Evolutionary conservation across 768 basidiomycete genomes (phyloP).

Genomic region (Termitomyces sp.): DNA sequence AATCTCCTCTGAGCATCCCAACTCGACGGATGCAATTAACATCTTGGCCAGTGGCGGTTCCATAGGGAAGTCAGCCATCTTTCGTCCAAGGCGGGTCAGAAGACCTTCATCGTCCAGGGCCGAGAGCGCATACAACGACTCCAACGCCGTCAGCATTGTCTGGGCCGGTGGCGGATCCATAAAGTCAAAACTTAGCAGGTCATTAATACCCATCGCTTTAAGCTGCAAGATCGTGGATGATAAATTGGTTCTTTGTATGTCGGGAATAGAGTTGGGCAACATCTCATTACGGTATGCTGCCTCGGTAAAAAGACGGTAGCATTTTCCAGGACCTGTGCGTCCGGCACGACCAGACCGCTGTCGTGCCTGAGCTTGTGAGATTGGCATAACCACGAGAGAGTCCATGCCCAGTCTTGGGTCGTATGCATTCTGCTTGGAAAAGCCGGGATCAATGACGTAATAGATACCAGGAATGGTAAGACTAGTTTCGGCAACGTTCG

Average conservation of each 20-base stretch:
- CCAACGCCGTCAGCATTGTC: constrained; percentile 94
- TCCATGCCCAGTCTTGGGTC: constrained; percentile 98
- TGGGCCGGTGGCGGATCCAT: constrained; percentile 99
- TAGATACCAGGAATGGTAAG: constrained; percentile 98
- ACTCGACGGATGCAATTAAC: constrained; percentile 95
- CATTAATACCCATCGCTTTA: constrained; percentile 99
- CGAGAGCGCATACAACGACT: constrained; percentile 90
- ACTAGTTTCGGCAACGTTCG: constrained; percentile 98
- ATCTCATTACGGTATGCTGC: constrained; percentile 98
- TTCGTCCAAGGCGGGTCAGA: constrained; percentile 88
- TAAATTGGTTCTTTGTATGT: constrained; percentile 94
- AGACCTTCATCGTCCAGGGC: constrained; percentile 97
- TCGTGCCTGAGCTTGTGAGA: constrained; percentile 96
- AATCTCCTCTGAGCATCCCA: constrained; percentile 98
- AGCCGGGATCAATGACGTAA: constrained; percentile 98
- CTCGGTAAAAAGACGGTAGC: constrained; percentile 96
- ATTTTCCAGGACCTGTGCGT: constrained; percentile 96
- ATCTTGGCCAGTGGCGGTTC: constrained; percentile 95
- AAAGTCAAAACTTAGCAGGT: constrained; percentile 95
- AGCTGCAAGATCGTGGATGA: constrained; percentile 89
- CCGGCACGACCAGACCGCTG: constrained; percentile 96
- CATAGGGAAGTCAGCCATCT: constrained; percentile 99
- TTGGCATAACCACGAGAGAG: constrained; percentile 96
- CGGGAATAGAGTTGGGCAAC: constrained; percentile 95
- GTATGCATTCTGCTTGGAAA: constrained; percentile 98